These are phyloP conservation scores for Lentinula aciculospora DNA, from an alignment of 768 basidiomycete species.

Conservation along the genomic window DNA sequence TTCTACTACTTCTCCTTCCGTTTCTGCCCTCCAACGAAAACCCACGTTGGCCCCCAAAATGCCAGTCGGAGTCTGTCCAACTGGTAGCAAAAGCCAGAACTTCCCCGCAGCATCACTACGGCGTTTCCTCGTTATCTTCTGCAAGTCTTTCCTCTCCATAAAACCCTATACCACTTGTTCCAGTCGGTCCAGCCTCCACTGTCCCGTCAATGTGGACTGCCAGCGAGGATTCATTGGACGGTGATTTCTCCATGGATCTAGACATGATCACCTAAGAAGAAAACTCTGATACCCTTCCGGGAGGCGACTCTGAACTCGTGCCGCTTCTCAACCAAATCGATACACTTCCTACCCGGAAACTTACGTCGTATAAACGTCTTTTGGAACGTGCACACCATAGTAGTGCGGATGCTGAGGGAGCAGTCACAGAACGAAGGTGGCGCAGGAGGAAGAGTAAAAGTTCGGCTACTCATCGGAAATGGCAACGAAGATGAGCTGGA, in stretches of 20 bases:
- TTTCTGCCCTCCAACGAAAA: neutral
- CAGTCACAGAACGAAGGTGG: constrained; percentile 23
- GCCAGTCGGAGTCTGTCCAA: neutral
- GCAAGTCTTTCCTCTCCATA: neutral
- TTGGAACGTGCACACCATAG: constrained; percentile 29
- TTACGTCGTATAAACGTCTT: no score
- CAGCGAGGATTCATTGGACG: constrained; percentile 46
- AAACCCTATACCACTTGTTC: neutral
- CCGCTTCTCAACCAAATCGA: no score
- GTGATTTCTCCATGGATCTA: constrained; percentile 38
- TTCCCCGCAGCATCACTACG: neutral
- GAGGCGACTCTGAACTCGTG: no score
- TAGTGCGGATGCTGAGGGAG: constrained; percentile 57
- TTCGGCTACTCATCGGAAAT: constrained; percentile 1
- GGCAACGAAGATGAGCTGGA: constrained; percentile 19
- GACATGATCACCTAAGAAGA: constrained; percentile 60
- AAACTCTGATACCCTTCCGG: no score
- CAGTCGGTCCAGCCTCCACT: neutral
- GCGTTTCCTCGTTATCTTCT: neutral
- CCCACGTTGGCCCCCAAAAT: neutral
- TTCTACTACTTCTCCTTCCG: neutral
- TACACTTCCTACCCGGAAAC: no score
- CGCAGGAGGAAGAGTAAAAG: constrained; percentile 6
- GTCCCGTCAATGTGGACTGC: constrained; percentile 3
- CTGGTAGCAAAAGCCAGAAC: neutral